These are phyloP conservation scores for Cynanchum wilfordii DNA, from an alignment of 257 asterid species.

Conservation along the genomic window DNA sequence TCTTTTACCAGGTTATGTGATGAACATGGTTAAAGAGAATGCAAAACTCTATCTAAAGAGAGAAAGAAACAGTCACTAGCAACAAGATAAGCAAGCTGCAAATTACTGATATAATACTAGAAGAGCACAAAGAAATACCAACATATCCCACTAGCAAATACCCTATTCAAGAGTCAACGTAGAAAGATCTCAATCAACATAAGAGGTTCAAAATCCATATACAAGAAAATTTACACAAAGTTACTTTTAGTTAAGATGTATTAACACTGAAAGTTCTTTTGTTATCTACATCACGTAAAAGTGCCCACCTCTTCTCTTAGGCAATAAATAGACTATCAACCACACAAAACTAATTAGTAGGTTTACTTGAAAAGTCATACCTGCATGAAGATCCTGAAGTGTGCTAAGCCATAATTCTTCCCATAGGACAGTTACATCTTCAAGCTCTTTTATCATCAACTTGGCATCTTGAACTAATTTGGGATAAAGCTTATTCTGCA, in stretches of 20 bases:
- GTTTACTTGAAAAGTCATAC: conserved; percentile 17
- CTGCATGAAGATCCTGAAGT: conserved; percentile 98
- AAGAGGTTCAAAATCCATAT: not conserved
- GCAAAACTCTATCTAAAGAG: not conserved
- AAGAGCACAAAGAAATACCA: conserved; percentile 4
- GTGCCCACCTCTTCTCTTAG: not conserved
- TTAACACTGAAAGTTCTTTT: conserved; percentile 1
- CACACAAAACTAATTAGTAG: not conserved
- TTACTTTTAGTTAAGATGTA: not conserved
- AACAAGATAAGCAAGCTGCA: not conserved
- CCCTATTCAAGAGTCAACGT: not conserved
- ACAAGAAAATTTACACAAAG: not conserved
- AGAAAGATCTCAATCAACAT: not conserved
- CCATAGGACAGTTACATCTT: conserved; percentile 95
- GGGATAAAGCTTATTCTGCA: conserved; percentile 86
- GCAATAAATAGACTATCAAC: not conserved
- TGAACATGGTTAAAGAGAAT: not conserved
- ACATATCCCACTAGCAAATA: not conserved
- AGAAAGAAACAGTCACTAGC: not conserved
- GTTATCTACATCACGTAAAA: not conserved
- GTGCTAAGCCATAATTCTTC: conserved; percentile 99
- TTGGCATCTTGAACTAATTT: conserved; percentile 83
- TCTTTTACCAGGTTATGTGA: conserved; percentile 10
- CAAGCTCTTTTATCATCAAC: conserved; percentile 93
- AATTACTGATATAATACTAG: not conserved